These are phyloP conservation scores for Medicago ruthenica DNA, from an alignment of 306 rosid genomes.

Conservation along the genomic window DNA sequence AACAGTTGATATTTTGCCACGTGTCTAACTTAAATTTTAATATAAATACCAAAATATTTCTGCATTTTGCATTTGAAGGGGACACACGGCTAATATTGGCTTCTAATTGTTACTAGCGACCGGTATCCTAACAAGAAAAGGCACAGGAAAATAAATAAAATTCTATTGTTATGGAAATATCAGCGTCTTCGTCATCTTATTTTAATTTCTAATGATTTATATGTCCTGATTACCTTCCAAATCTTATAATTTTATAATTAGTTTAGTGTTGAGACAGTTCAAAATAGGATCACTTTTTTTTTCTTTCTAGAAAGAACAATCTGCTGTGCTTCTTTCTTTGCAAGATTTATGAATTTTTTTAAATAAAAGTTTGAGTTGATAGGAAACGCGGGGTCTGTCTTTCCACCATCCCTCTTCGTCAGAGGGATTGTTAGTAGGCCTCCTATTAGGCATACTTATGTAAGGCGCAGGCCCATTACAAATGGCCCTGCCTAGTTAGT, in stretches of 20 bases:
- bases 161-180: background rate
- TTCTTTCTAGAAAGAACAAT: background rate
- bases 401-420: constrained; percentile 20
- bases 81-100: constrained; percentile 6
- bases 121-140: background rate
- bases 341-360: background rate
- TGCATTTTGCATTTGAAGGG: constrained; percentile 5
- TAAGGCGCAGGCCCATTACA: background rate
- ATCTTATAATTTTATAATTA: constrained; percentile 17
- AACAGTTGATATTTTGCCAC: constrained; percentile 7
- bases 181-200: background rate
- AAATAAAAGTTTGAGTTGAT: constrained; percentile 14
- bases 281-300: constrained; percentile 17
- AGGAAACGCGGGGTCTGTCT: constrained; percentile 29
- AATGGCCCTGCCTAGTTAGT: background rate
- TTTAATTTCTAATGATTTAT: constrained; percentile 13
- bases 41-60: constrained; percentile 30
- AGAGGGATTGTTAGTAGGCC: background rate
- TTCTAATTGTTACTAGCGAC: constrained; percentile 4
- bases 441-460: background rate
- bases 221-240: constrained; percentile 11
- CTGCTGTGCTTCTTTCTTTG: constrained; percentile 14
- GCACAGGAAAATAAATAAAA: background rate
- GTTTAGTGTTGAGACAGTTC: constrained; percentile 26
- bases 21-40: constrained; percentile 8